These are phyloP conservation scores for Arthrinium puccinioides DNA, from an alignment of 2,329 filamentous ascomycete genomes.

Conservation along the genomic window DNA sequence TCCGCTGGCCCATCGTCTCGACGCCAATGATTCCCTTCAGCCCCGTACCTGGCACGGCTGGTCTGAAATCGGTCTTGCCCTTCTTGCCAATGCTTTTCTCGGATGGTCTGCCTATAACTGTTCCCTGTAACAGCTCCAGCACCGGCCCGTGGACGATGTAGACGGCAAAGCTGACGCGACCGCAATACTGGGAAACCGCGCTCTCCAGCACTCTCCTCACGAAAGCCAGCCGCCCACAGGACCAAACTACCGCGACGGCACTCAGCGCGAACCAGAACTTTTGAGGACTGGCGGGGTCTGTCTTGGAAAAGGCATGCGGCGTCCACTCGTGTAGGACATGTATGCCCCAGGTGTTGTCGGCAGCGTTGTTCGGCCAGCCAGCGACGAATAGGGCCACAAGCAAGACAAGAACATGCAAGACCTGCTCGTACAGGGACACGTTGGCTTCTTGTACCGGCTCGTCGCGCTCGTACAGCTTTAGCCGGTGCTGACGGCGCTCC, in stretches of 20 bases:
- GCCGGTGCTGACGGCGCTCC: conserved; percentile 5
- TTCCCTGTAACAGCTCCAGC: conserved; percentile 28
- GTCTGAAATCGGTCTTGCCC: conserved; percentile 6
- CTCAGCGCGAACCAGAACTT: conserved; percentile 30
- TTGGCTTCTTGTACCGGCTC: conserved; percentile 1
- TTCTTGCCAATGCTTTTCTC: conserved; percentile 12
- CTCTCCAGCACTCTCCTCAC: conserved; percentile 35
- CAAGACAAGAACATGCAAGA: conserved; percentile 19
- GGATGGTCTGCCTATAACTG: conserved; percentile 20
- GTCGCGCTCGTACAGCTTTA: conserved; percentile 2
- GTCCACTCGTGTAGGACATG: conserved; percentile 22
- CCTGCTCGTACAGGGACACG: conserved; percentile 3
- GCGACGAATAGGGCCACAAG: conserved; percentile 25
- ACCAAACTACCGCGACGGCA: conserved; percentile 28
- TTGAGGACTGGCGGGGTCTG: conserved; percentile 22
- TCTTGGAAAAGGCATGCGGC: conserved; percentile 22
- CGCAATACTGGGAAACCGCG: conserved; percentile 44
- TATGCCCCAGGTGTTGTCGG: conserved; percentile 25
- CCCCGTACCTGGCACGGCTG: conserved; percentile 6
- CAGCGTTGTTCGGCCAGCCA: conserved; percentile 31
- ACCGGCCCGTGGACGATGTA: conserved; percentile 48
- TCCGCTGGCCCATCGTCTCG: conserved; percentile 19
- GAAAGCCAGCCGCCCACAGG: conserved; percentile 26
- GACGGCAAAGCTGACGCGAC: conserved; percentile 45
- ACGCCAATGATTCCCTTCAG: conserved; percentile 25